phyloP scores from a whole-genome alignment of 768 basidiomycete genomes.

The Piloderma croceum region DNA sequence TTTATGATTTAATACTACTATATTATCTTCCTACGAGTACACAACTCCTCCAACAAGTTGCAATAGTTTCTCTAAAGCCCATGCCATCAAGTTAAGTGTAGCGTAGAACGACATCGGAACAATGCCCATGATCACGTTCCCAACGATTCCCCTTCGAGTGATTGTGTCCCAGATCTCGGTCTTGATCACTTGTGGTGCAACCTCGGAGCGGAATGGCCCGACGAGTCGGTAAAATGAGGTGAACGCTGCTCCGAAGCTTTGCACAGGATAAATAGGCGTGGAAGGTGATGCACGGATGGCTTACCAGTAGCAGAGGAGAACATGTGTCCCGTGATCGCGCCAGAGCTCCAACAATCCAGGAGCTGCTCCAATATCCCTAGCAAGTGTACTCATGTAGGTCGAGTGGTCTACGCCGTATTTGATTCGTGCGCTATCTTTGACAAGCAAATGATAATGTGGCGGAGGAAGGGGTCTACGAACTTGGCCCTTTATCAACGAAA shows the following conservation, averaged over 20 bases:
- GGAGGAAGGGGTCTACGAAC: slow-evolving; percentile 38
- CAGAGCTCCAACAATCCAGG: slow-evolving; percentile 45
- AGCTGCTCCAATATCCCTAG: slow-evolving; percentile 50
- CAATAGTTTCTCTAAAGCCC: slow-evolving; percentile 14
- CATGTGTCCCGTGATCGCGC: slow-evolving; percentile 43
- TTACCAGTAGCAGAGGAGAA: slow-evolving; percentile 50
- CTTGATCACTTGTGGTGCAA: slow-evolving; percentile 40
- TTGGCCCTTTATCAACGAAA: slow-evolving; percentile 39
- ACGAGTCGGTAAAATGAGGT: slow-evolving; percentile 52
- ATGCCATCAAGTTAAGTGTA: slow-evolving; percentile 20
- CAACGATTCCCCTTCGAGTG: slow-evolving; percentile 44
- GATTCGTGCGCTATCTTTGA: slow-evolving; percentile 45
- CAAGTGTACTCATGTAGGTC: slow-evolving; percentile 51
- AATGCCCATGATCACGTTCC: slow-evolving; percentile 55
- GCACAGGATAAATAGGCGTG: background rate
- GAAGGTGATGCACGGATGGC: slow-evolving; percentile 13
- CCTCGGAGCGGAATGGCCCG: slow-evolving; percentile 42
- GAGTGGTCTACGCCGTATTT: slow-evolving; percentile 57
- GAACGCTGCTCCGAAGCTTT: slow-evolving; percentile 56
- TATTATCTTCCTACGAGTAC: no score
- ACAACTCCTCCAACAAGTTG: no score
- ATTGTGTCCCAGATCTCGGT: slow-evolving; percentile 61
- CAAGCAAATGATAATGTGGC: slow-evolving; percentile 51
- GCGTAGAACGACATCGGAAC: slow-evolving; percentile 46
- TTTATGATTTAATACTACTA: no score